Percentiles rank a stretch among this genome's conserved stretches.
Conservation (phyloP, 2,329 filamentous ascomycete species). For the Pseudopyrenochaeta lycopersici region DNA sequence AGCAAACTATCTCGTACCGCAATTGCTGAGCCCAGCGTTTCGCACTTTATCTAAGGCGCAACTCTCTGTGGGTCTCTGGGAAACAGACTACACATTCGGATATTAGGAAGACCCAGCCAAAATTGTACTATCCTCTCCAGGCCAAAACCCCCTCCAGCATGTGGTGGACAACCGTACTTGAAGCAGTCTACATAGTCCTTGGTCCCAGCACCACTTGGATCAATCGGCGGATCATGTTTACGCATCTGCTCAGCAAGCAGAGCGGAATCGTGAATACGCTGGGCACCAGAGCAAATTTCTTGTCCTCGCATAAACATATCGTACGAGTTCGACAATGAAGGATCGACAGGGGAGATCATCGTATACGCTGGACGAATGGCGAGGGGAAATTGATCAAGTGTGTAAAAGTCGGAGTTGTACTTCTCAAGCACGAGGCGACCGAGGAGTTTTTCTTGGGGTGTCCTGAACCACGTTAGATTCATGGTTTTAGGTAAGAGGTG, state of each 20-base stretch:
- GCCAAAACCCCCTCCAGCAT: slow-evolving; percentile 72
- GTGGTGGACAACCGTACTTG: slow-evolving; percentile 70
- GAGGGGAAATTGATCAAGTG: slow-evolving; percentile 95
- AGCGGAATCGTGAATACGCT: slow-evolving; percentile 70
- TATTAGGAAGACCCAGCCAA: slow-evolving; percentile 71
- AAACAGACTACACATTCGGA: slow-evolving; percentile 69
- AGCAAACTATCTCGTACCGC: too few relatives aligned
- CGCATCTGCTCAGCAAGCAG: slow-evolving; percentile 67
- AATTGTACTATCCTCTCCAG: slow-evolving; percentile 73
- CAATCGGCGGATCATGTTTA: slow-evolving; percentile 64
- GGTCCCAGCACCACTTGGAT: slow-evolving; percentile 67
- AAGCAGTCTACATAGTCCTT: slow-evolving; percentile 72
- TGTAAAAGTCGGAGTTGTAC: slow-evolving; percentile 95
- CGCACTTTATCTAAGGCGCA: too few relatives aligned
- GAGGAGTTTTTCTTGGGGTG: slow-evolving; percentile 86
- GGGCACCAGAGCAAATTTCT: slow-evolving; percentile 73
- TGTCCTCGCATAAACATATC: slow-evolving; percentile 77
- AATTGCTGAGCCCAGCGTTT: too few relatives aligned
- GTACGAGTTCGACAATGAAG: slow-evolving; percentile 67
- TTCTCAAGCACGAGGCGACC: slow-evolving; percentile 86
- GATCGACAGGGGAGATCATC: slow-evolving; percentile 67
- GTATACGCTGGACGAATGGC: slow-evolving; percentile 91
- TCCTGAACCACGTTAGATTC: slow-evolving; percentile 52
- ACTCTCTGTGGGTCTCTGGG: slow-evolving; percentile 68
- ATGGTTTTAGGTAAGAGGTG: not conserved